Evolutionary conservation across 2,329 filamentous ascomycete species (phyloP).

Genomic region (Amauroascus niger): DNA sequence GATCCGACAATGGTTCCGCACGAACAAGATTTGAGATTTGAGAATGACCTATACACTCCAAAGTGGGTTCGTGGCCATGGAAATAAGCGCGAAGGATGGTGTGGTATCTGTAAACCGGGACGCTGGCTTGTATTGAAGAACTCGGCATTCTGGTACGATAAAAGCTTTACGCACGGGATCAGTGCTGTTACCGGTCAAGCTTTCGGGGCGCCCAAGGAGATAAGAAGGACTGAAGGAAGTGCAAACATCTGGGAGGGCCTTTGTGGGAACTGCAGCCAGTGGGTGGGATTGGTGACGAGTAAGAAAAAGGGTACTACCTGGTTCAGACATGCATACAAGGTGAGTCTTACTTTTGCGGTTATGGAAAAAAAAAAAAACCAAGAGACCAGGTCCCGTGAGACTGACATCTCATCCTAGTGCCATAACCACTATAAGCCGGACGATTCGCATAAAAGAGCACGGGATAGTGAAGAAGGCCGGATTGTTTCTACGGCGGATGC

Average conservation of each 20-base stretch:
- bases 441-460: conserved; percentile 57
- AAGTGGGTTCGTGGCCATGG: conserved; percentile 76
- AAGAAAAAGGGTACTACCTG: conserved; percentile 91
- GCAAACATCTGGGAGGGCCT: conserved; percentile 43
- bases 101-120: conserved; percentile 75
- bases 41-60: conserved; percentile 73
- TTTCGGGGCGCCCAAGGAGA: conserved; percentile 68
- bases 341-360: conserved; percentile 24
- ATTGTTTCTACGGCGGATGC: conserved; percentile 8
- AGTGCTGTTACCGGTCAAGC: conserved; percentile 69
- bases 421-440: conserved; percentile 46
- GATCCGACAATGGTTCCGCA: conserved; percentile 67
- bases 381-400: too few species aligned
- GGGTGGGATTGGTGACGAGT: conserved; percentile 46
- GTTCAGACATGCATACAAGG: conserved; percentile 85
- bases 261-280: conserved; percentile 29
- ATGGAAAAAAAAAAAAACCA: too few species aligned
- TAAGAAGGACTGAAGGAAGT: conserved; percentile 66
- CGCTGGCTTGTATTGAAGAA: conserved; percentile 84
- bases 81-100: conserved; percentile 84
- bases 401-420: conserved; percentile 48
- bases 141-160: conserved; percentile 88
- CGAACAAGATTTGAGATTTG: conserved; percentile 69
- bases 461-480: conserved; percentile 50
- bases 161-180: conserved; percentile 80